Percentiles rank a stretch among this genome's conserved stretches.
Evolutionary conservation across 495 filamentous ascomycete species (phyloP).

Genomic region (Penicillium canescens): DNA sequence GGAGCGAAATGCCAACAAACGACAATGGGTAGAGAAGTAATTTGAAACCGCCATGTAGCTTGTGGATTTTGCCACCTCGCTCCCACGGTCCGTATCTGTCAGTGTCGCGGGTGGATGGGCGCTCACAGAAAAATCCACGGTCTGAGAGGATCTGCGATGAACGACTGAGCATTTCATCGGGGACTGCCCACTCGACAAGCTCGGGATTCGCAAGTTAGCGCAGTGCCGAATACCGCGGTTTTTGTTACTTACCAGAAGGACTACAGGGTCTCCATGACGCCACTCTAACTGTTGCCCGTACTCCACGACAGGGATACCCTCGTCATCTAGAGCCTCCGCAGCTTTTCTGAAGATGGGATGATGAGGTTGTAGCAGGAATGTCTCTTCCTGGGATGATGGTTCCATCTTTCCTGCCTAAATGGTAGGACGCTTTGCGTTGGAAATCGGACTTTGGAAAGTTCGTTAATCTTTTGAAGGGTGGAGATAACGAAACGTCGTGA

Average conservation of each 20-base stretch:
- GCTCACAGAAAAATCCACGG: constrained; percentile 1
- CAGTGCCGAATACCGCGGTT: not conserved
- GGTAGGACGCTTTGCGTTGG: not conserved
- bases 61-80: constrained; percentile 1
- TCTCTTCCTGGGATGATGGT: constrained; percentile 4
- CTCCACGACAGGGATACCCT: constrained; percentile 18
- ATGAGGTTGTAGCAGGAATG: constrained; percentile 1
- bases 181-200: constrained; percentile 17
- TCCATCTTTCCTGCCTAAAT: not conserved
- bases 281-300: constrained; percentile 20
- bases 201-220: constrained; percentile 3
- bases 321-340: constrained; percentile 13
- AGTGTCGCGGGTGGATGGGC: constrained; percentile 2
- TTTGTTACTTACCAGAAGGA: constrained; percentile 14
- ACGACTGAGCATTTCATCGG: constrained; percentile 11
- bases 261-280: constrained; percentile 12
- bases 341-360: not conserved
- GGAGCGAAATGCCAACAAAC: constrained; percentile 11
- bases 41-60: not conserved
- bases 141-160: constrained; percentile 11
- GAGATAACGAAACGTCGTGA: no score
- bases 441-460: no score
- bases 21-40: constrained; percentile 20
- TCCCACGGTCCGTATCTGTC: constrained; percentile 5
- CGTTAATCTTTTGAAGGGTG: no score